Evolutionary conservation across 2,329 filamentous ascomycete genomes (phyloP), one percentile per base, ranked within the genome.

Genomic region (Beauveria rudraprayagi): DNA sequence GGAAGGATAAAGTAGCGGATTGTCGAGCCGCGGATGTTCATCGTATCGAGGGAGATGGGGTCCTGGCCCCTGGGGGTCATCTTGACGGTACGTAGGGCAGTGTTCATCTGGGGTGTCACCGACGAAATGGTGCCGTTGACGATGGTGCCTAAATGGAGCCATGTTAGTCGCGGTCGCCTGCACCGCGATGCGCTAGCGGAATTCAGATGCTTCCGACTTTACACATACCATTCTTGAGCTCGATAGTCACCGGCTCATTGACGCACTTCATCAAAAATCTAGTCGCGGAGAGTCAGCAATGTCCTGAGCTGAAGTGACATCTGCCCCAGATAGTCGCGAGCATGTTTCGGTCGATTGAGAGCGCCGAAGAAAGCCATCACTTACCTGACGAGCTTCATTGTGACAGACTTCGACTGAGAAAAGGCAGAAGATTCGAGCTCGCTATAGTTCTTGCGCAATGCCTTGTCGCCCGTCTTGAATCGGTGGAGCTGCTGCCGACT

Each of bases 181-280:
- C 30, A 17, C 9, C 28, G 44, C 55, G 11, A 40, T 57, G 22
- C 44, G 44, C 46, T 16, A 6, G 19, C 41, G 11, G 41, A 3
- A 14, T 6, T 28, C n/a, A 3, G 8, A 10, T 4, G 17, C 17
- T 30, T 22, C n/a, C 14, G 8, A 28, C 14, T 16, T 3, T 28
- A 16, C n/a, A 68, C 75, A 51, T 80, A 94, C 92, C 94, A 84
- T 97, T 97, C 78, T 99, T 99, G 68, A 99, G 83, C 78, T 99
- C 94, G 76, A 99, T 90, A 50, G 93, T 97, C 70, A 97, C 94
- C 70, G 94, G 96, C 81, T 99, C 94, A 77, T 97, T 97, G 77
- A 90, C 87, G 77, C 93, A 97, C 83, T 99, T 99, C 93, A 97
- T 97, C 69, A 99, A 82, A 77, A 99, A 99, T 75, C 94, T 97